Base-by-base conservation (phyloP, 1,139 yeast genomes). In the Debaryomycetaceae sp. region DNA sequence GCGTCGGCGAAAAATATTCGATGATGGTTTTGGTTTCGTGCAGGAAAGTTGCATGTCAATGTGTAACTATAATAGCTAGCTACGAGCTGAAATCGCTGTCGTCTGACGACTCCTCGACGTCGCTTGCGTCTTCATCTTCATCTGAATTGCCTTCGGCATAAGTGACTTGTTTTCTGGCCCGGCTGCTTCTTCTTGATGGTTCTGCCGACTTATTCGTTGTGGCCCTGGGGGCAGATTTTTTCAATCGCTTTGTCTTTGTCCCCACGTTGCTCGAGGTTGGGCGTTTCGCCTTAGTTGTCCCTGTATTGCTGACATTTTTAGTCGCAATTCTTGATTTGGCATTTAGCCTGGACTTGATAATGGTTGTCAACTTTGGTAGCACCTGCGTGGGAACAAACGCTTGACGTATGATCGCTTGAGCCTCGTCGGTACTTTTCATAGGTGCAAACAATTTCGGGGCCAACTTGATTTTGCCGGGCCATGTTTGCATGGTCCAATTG, bases 401-500 rank as follows among this genome's bases (percentile, higher is more conserved):
- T 10, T 58, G 68, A 2, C 71, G 53, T 2, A 71, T 64, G 36
- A 71, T 51, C 7, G 46, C 46, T 38, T 70, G 75, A 1, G 74
- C 73, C 40, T 68, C 75, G 17, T 51, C 48, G 5, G 62, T 47
- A 25, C 64, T 54, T 2, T 59, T 50, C 68, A 81, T 78, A 1
- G 83, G 76, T 9, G 65, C 59, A 53, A 68, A 85, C 8, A 83
- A 54, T 45, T 84, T 95, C 9, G 66, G 56, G 0, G 93, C 81
- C 17, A 86, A 55, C 21, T 73, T 73, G 18, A 83, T 53, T 43
- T 79, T 82, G 1, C 91, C 93, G 0, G 95, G 94, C 78, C 91
- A 88, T 0, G 89, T 77, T 19, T 78, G 74, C 38, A 83, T 63
- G 15, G 73, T 71, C 95, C 95, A 85, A 30, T 65, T 67, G 45